These are phyloP conservation scores for Pythium apleroticum DNA, from an alignment of 352 stramenopile species.

Conservation along the genomic window DNA sequence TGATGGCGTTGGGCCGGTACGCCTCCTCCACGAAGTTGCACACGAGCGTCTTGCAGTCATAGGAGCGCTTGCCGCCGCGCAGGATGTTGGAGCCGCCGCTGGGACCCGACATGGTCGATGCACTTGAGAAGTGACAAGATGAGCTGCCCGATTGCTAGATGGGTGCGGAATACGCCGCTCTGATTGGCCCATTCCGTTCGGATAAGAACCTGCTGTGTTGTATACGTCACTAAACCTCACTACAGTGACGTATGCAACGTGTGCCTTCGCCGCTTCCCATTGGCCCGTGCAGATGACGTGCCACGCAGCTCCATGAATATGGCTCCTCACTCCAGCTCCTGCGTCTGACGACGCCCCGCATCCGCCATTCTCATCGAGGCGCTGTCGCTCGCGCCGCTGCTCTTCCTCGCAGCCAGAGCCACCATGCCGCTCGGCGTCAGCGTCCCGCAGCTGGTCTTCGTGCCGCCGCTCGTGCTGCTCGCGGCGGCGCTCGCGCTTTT, in stretches of 20 bases:
- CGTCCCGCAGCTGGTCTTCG: slow-evolving; percentile 61
- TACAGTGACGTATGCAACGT: slow-evolving; percentile 7
- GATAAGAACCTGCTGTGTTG: slow-evolving; percentile 17
- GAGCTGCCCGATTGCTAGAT: slow-evolving; percentile 11
- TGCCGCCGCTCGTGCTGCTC: slow-evolving; percentile 72
- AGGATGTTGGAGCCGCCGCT: slow-evolving; percentile 80
- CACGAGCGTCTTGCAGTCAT: slow-evolving; percentile 76
- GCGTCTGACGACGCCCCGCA: not conserved
- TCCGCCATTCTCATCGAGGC: slow-evolving; percentile 3
- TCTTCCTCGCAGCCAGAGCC: not conserved
- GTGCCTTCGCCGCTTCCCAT: not conserved
- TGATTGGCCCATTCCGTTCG: slow-evolving; percentile 17
- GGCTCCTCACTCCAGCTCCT: not conserved
- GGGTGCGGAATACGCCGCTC: slow-evolving; percentile 17
- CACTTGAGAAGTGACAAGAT: not conserved
- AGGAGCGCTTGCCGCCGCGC: slow-evolving; percentile 72
- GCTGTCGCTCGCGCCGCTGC: not conserved
- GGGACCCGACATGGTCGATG: slow-evolving; percentile 23
- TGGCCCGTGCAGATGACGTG: not conserved
- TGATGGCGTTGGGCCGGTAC: slow-evolving; percentile 56
- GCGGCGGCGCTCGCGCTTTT: slow-evolving; percentile 68
- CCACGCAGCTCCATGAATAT: not conserved
- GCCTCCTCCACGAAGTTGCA: slow-evolving; percentile 84
- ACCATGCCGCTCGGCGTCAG: slow-evolving; percentile 33
- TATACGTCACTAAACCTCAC: not conserved